Evolutionary conservation across 2,329 filamentous ascomycete species (phyloP), one percentile per base, ranked within the genome.

Genomic region (Trichoderma gracile): DNA sequence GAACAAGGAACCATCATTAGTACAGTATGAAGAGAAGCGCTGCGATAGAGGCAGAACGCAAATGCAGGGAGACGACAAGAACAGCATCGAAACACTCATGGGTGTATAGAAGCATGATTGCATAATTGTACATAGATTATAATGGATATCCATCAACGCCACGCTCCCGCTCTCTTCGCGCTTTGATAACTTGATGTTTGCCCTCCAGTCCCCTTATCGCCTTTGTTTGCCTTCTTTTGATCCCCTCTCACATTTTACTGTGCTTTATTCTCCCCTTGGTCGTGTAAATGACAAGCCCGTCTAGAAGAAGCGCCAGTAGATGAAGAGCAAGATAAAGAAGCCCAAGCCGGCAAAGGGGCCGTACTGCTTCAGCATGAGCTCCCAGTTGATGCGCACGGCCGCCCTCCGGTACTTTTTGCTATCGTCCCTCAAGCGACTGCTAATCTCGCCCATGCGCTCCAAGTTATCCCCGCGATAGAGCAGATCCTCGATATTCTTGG

Each of bases 401-500:
- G 95, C 95, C 75, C 90, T 89, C 73, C 90, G 87, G 79, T 99
- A 99, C 80, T 97, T 98, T 77, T 89, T 92, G 76, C 90, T 95
- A 75, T 99, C 95, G 75, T 99, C 95, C 68, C 92, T 83, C 75
- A 99, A 78, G 67, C 94, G 83, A 64, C 87, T 90, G 72, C 91
- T 96, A 74, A 97, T 90, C 80, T 98, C 94, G 67, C 95, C 94
- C 95, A 99, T 99, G 73, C 93, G 86, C 80, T 99, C 95, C 70
- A 99, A 79, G 72, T 89, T 95, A 76, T 99, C 95, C 30, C 95
- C 95, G 67, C 96, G 84, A 76, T 99, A 99, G 60, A 99, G 81
- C 74, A 99, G 80, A 77, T 99, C 95, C 82, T 99, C 95, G 71
- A 99, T 98, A 78, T 99, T 99, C 86, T 98, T 98, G 63, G 93